These are phyloP conservation scores for Exophiala alcalophila DNA, from an alignment of 2,329 filamentous ascomycete species.

Conservation along the genomic window DNA sequence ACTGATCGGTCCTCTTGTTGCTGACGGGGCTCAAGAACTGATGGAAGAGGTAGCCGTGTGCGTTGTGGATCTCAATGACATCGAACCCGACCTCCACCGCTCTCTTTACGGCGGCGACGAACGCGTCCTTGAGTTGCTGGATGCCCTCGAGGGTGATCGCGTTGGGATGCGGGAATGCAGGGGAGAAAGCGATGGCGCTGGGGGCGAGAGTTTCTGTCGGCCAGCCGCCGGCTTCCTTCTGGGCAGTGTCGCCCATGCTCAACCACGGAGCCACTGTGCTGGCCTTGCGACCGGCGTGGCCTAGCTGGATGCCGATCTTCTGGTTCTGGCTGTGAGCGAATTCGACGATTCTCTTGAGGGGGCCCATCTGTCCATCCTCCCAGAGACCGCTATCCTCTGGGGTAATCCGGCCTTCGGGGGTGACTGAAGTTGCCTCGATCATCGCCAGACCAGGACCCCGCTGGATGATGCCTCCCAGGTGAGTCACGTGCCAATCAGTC, in stretches of 20 bases:
- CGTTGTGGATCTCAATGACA: conserved; percentile 74
- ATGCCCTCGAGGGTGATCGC: conserved; percentile 70
- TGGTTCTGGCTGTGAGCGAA: conserved; percentile 56
- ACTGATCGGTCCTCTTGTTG: conserved; percentile 64
- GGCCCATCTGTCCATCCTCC: conserved; percentile 75
- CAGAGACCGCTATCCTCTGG: conserved; percentile 78
- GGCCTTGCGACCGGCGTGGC: conserved; percentile 70
- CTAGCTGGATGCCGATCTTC: conserved; percentile 72
- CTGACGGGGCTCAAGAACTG: conserved; percentile 65
- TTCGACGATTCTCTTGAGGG: conserved; percentile 33
- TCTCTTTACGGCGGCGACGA: conserved; percentile 49
- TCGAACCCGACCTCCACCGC: conserved; percentile 71
- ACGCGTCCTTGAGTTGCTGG: conserved; percentile 36
- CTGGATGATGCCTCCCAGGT: conserved; percentile 73
- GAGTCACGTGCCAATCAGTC: conserved; percentile 78
- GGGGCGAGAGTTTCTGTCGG: conserved; percentile 56
- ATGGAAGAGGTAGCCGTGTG: conserved; percentile 74
- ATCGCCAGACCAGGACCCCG: conserved; percentile 72
- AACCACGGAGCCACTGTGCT: conserved; percentile 64
- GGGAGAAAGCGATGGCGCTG: conserved; percentile 60
- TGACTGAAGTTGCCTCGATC: conserved; percentile 74
- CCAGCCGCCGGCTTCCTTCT: conserved; percentile 54
- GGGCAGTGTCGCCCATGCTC: conserved; percentile 53
- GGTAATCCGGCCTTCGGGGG: conserved; percentile 75
- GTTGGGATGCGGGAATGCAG: conserved; percentile 60